Percentiles rank a stretch among this genome's conserved stretches.
Evolutionary conservation across 1,139 yeast species (phyloP).

Genomic region (Yamadazyma jaroonii): DNA sequence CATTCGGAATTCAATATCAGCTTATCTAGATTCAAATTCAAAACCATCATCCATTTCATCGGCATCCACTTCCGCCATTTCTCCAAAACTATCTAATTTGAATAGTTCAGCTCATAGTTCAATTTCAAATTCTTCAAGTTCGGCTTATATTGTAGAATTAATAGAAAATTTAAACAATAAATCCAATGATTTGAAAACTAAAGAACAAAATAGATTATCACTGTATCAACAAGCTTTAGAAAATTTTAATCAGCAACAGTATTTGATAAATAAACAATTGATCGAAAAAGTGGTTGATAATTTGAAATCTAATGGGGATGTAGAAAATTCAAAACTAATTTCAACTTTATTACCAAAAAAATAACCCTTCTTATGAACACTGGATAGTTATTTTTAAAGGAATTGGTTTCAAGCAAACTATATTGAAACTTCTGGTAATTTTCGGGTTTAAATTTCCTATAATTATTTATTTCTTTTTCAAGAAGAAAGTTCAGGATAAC

Average conservation of each 20-base stretch:
- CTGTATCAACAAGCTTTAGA: not conserved
- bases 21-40: not conserved
- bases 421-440: too few relatives aligned
- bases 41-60: not conserved
- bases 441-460: too few relatives aligned
- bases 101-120: conserved; percentile 1
- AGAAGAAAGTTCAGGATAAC: too few relatives aligned
- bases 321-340: not conserved
- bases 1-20: not conserved
- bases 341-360: not conserved
- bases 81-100: not conserved
- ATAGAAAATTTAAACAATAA: conserved; percentile 1
- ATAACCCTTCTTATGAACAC: not conserved
- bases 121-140: not conserved
- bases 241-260: conserved; percentile 1
- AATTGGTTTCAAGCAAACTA: too few relatives aligned
- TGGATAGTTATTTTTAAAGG: too few relatives aligned
- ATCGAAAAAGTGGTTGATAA: conserved; percentile 3
- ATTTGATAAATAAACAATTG: conserved; percentile 2
- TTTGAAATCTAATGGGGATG: conserved; percentile 3
- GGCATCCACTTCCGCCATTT: not conserved
- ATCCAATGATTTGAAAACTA: not conserved
- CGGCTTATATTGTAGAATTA: conserved; percentile 1
- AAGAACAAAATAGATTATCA: not conserved
- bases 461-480: too few relatives aligned